Base-by-base conservation (phyloP, 306 rosid genomes). In the Quercus berberidifolia region DNA sequence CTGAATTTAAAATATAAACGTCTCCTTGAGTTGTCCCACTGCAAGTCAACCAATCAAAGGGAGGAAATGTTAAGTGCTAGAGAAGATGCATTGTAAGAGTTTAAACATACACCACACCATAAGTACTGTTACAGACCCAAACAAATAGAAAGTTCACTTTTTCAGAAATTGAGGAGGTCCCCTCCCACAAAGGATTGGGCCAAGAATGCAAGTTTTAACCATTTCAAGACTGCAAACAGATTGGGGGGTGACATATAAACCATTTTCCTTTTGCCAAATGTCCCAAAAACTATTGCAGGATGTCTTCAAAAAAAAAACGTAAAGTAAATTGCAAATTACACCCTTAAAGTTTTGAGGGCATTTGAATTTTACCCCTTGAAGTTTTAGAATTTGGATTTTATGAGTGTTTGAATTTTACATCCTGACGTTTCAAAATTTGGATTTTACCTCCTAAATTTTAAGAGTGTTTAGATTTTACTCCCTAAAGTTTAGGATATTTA, bases 1-100 rank as follows among this genome's bases (percentile, higher is more conserved):
- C 85, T 64, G 99, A 85, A 80, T 83, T 91, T 72, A 91, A 79
- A 86, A 95, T 75, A 71, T 82, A 38, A 81, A 93, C 73, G 30
- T 95, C 96, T 59, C 99, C 99, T 17, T 82, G 76, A 79, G 90
- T 85, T 67, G 99, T 95, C 79, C 99, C 99, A 57, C 99, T 95
- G 92, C 88, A 90, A 0, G 72, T 35, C 72, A 33, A 80, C 25
- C 76, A 65, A 87, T 64, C 84, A 81, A 25, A 25, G 26, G 26
- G 58, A 31, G 33, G 28, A 62, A 10, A 19, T 30, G 70, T 9
- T 41, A 20, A 25, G 21, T 19, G 7, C 13, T 71, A 20, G 25
- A 8, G 49, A 67, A 33, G 71, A 33, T 68, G 20, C 71, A 68
- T 19, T 13, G 46, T 4, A 35, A 68, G 28, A 6, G 25, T 33